Evolutionary conservation across 2,329 filamentous ascomycete species (phyloP), one percentile per base, ranked within the genome.

Genomic region (Aspergillus vadensis): DNA sequence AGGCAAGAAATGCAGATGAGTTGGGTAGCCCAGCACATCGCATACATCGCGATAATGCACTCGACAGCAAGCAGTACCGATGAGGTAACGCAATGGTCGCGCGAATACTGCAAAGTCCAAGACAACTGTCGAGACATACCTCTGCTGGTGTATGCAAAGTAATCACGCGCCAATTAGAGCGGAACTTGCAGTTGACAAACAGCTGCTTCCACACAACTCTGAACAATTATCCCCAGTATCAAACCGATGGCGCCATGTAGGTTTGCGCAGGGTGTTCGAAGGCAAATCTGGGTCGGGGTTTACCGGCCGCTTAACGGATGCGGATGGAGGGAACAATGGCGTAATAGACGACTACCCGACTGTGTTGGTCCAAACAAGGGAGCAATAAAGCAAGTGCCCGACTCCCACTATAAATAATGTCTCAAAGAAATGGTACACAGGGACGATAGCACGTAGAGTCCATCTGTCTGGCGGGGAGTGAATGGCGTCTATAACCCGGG

Each of bases 401-500:
- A n/a, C n/a, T 44, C 17, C 30, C 41, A 15, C 15, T 19, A 36
- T 17, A 14, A 10, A 14, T 15, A 27, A 21, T 14, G 25, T 25
- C 23, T 47, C 44, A 57, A 36, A 36, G 43, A 43, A 53, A 30
- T 60, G 60, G 55, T 55, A 58, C 54, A 44, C 21, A 57, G 32
- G 52, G 30, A 23, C 9, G 32, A 23, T 21, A 25, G 38, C 17
- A 44, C 8, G n/a, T 62, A 23, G 15, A 21, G 54, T 39, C 58
- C 60, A 64, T 65, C 23, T 55, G 57, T 27, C 53, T 57, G 49
- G 55, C 27, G 52, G 27, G 32, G 43, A 44, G 48, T 62, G 57
- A 59, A 62, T 59, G 57, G 57, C 48, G 36, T 59, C 60, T 61
- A 55, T 57, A 55, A 58, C 55, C 59, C 59, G 55, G 60, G 49